Conservation (phyloP, 2,329 filamentous ascomycete species). For the Ascochyta rabiei region DNA sequence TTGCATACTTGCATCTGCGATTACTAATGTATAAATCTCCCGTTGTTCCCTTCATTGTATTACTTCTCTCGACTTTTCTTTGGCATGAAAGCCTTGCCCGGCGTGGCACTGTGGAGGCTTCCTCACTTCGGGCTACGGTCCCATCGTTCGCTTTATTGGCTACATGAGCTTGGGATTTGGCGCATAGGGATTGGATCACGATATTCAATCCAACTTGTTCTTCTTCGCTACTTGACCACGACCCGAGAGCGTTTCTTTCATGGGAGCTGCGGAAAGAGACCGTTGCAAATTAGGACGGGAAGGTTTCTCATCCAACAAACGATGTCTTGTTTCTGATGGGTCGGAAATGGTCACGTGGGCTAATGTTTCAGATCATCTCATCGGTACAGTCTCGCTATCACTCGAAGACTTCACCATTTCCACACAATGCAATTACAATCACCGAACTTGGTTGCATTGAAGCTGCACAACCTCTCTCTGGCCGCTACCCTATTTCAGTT, state of each 20-base stretch:
- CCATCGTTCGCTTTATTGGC: slow-evolving; percentile 31
- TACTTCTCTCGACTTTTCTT: slow-evolving; percentile 20
- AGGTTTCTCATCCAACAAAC: background rate
- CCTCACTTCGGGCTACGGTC: slow-evolving; percentile 5
- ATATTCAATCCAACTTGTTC: slow-evolving; percentile 27
- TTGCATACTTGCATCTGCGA: slow-evolving; percentile 25
- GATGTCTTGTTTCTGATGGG: background rate
- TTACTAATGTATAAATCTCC: slow-evolving; percentile 44
- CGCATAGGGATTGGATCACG: slow-evolving; percentile 32
- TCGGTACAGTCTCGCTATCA: background rate
- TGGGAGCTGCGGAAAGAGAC: background rate
- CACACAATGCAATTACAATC: background rate
- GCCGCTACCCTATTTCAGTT: background rate
- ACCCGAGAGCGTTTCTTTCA: background rate
- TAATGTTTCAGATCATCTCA: background rate
- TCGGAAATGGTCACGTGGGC: background rate
- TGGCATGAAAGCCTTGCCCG: slow-evolving; percentile 7
- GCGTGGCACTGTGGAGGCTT: slow-evolving; percentile 14
- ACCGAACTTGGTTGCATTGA: background rate
- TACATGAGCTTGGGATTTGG: slow-evolving; percentile 28
- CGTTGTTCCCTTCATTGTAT: slow-evolving; percentile 33
- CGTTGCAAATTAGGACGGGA: background rate
- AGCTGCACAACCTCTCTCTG: slow-evolving; percentile 8
- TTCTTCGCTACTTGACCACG: background rate
- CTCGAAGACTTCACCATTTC: background rate